Evolutionary conservation across 1,139 yeast genomes (phyloP), one percentile per base, ranked within the genome.

Genomic region (Geotrichum reessii): DNA sequence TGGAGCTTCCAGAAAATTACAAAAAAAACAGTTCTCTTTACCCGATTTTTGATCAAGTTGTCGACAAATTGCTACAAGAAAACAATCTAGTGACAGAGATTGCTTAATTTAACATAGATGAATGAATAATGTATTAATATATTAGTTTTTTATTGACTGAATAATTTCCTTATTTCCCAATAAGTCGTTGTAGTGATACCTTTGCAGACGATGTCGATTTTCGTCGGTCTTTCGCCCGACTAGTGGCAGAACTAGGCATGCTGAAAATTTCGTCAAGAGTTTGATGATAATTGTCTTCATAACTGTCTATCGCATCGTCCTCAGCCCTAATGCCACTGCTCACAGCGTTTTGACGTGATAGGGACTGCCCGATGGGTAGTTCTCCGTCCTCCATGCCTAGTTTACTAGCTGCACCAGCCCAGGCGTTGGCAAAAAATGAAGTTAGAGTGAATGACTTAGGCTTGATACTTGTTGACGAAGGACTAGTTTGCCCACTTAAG

Each of bases 31-130:
- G 76, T 17, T 68, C 77, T 12, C 65, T 81, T 58, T 72, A 69
- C 53, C 72, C 82, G 4, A 72, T 85, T 11, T 83, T 86, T 74
- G 69, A 69, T 37, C 74, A 65, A 0, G 82, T 86, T 4, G 74
- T 84, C 6, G 75, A 76, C 46, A 76, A 78, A 58, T 50, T 59
- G n/a, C 42, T 57, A 11, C 37, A 49, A 21, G 46, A 31, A n/a
- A 47, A 52, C 22, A 21, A 47, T 5, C 33, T 52, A 11, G 42
- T 19, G n/a, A 44, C 37, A 11, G 55, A 53, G n/a, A 33, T 47
- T 21, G 33, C 53, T n/a, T 44, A 50, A 21, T 47, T 50, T 21
- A 48, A 27, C 21, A 8, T 44, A 17, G 47, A 46, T 48, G 19
- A 27, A 24, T 28, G 3, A n/a, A 44, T 17, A 42, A 25, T 42